Base-by-base conservation (phyloP, 805 yeast species). In the Candida schatavii region DNA sequence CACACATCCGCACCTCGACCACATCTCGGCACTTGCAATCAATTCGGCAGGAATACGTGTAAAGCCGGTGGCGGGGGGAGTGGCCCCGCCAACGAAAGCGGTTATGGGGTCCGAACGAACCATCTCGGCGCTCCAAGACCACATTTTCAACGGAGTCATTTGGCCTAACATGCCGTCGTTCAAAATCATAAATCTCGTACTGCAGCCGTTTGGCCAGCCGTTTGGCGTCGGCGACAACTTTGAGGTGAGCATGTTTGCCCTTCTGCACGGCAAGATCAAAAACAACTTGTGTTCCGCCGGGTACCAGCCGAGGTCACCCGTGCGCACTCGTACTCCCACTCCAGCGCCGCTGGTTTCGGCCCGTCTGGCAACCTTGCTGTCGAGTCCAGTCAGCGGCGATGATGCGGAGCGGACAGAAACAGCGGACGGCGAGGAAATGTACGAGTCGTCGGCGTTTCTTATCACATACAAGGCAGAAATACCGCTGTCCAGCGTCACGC, bases 1-100 rank as follows among this genome's bases (percentile, higher is more conserved):
- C 21, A 78, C 96, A 0, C 97, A 89, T 60, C 78, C 91, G 0
- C 97, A 89, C 61, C 56, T 89, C 39, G 97, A 89, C 59, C 97
- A 89, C 57, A 70, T 88, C 11, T 57, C 75, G 7, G 86, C 84
- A 0, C 55, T 89, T 37, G 78, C 83, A 0, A 62, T 89, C 40
- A 88, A 88, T 55, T 78, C 90, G 2, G 87, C 96, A 0, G 70
- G 74, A 13, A 71, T 77, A 48, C 22, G 37, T 11, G 28, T 43
- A 41, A 7, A 7, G 46, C 31, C 6, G 10, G 27, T 7, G 10
- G 27, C 27, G 10, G 27, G 27, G 10, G 27, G 10, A 11, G 27
- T 23, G 27, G 27, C 27, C 27, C 11, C 11, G 27, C 45, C 38
- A 31, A 49, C 59, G 3, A 82, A 77, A 52, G 51, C 53, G 3